A percentile compares a stretch with the other conserved stretches of the same genome.
These are phyloP conservation scores for Colletotrichum chlorophyti DNA, from an alignment of 2,329 filamentous ascomycete species.

Conservation along the genomic window DNA sequence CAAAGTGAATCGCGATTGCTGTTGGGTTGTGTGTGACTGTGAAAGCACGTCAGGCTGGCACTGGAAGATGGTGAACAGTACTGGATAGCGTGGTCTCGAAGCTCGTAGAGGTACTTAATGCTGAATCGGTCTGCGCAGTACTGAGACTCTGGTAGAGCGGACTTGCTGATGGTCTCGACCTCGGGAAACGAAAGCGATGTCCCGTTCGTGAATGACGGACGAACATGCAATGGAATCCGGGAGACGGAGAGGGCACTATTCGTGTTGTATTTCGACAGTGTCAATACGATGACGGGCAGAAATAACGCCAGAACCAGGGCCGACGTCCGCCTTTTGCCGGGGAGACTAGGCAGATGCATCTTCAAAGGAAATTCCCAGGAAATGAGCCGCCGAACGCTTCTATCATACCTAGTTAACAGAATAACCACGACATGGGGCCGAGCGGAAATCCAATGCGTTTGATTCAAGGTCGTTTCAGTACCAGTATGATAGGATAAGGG, in stretches of 20 bases:
- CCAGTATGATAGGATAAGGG: too few relatives aligned
- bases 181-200: neutral
- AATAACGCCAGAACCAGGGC: neutral
- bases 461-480: too few relatives aligned
- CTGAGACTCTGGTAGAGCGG: neutral
- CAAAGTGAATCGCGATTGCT: too few relatives aligned
- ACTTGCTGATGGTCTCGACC: neutral
- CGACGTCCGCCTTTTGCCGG: neutral
- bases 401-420: too few relatives aligned
- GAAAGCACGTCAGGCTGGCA: slow-evolving; percentile 32
- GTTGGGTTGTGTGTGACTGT: slow-evolving; percentile 32
- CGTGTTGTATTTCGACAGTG: neutral
- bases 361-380: too few relatives aligned
- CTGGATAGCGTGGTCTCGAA: neutral
- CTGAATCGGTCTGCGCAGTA: neutral
- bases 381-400: too few relatives aligned
- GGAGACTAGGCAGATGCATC: slow-evolving; percentile 31
- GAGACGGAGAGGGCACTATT: neutral
- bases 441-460: too few relatives aligned
- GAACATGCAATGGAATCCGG: neutral
- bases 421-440: too few relatives aligned
- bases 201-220: neutral
- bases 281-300: neutral
- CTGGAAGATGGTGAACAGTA: neutral
- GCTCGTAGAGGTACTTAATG: neutral